These are phyloP conservation scores for Sutorius eximius DNA, from an alignment of 1,284 basidiomycete species.

Conservation along the genomic window DNA sequence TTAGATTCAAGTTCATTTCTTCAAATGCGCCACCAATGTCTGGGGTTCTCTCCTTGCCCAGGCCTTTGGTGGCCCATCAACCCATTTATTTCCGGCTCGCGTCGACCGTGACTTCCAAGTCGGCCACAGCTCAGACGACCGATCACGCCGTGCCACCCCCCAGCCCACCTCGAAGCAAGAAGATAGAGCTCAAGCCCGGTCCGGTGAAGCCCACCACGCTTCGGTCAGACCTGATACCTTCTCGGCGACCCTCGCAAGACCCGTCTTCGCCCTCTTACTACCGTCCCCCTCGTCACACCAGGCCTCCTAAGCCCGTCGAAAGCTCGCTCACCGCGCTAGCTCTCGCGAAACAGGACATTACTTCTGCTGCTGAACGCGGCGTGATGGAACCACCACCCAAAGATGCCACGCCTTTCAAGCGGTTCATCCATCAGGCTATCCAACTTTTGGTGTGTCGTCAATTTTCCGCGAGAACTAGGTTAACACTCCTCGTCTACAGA, in stretches of 20 bases:
- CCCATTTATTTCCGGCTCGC: slow-evolving; percentile 16
- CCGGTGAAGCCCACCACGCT: slow-evolving; percentile 53
- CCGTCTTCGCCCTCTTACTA: slow-evolving; percentile 18
- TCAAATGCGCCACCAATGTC: neutral
- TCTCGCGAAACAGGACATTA: slow-evolving; percentile 59
- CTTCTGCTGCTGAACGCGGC: slow-evolving; percentile 64
- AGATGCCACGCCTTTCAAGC: slow-evolving; percentile 54
- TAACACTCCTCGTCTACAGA: slow-evolving; percentile 41
- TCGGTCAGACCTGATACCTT: slow-evolving; percentile 13
- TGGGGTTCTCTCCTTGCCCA: slow-evolving; percentile 6
- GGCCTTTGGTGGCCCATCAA: neutral
- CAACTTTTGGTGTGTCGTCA: slow-evolving; percentile 61
- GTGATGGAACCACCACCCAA: slow-evolving; percentile 64
- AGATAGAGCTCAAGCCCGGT: slow-evolving; percentile 61
- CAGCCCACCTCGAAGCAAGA: slow-evolving; percentile 45
- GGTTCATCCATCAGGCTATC: slow-evolving; percentile 62
- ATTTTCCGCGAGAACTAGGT: neutral
- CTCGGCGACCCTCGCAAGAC: slow-evolving; percentile 8
- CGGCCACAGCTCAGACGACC: slow-evolving; percentile 15
- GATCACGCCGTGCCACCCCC: slow-evolving; percentile 22
- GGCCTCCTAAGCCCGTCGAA: slow-evolving; percentile 26
- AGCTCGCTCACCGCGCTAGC: slow-evolving; percentile 39
- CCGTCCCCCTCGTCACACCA: slow-evolving; percentile 30
- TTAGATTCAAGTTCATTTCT: slow-evolving; percentile 23
- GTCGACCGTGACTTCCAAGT: slow-evolving; percentile 32